A percentile compares a stretch with the other conserved stretches of the same genome.
These are phyloP conservation scores for Crucibulum laeve DNA, from an alignment of 768 basidiomycete species.

Conservation along the genomic window DNA sequence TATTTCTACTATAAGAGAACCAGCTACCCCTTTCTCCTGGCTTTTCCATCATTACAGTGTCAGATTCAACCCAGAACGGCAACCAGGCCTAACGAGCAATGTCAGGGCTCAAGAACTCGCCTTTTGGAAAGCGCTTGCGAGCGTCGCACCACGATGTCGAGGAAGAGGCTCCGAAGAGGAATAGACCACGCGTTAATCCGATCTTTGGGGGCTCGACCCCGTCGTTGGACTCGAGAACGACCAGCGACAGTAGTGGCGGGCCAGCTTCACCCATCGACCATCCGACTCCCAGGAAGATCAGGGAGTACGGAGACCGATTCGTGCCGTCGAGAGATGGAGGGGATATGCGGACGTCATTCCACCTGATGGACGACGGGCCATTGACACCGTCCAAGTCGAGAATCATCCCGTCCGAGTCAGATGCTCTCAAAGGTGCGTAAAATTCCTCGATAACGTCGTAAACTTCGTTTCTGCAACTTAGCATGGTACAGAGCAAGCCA, in stretches of 20 bases:
- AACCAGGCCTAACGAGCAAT: no score
- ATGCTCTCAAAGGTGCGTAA: slow-evolving; percentile 67
- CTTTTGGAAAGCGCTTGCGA: slow-evolving; percentile 79
- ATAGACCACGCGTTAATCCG: slow-evolving; percentile 43
- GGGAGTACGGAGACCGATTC: slow-evolving; percentile 62
- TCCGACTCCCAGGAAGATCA: slow-evolving; percentile 20
- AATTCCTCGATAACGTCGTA: not conserved
- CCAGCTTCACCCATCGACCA: slow-evolving; percentile 35
- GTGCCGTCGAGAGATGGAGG: slow-evolving; percentile 62
- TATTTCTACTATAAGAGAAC: no score
- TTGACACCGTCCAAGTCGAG: slow-evolving; percentile 58
- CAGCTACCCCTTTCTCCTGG: no score
- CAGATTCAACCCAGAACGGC: no score
- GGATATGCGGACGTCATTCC: slow-evolving; percentile 64
- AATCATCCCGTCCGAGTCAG: slow-evolving; percentile 65
- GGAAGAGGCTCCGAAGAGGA: slow-evolving; percentile 36
- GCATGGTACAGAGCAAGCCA: slow-evolving; percentile 65
- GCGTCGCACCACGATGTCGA: slow-evolving; percentile 62
- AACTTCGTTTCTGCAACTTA: slow-evolving; percentile 2
- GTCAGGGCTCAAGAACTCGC: slow-evolving; percentile 81
- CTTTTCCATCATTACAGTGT: no score
- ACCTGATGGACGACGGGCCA: slow-evolving; percentile 57
- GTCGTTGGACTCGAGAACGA: slow-evolving; percentile 49
- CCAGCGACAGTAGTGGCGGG: slow-evolving; percentile 49
- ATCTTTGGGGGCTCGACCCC: slow-evolving; percentile 57